Conservation (phyloP, 345 rosid species). For the Nasturtium officinale region DNA sequence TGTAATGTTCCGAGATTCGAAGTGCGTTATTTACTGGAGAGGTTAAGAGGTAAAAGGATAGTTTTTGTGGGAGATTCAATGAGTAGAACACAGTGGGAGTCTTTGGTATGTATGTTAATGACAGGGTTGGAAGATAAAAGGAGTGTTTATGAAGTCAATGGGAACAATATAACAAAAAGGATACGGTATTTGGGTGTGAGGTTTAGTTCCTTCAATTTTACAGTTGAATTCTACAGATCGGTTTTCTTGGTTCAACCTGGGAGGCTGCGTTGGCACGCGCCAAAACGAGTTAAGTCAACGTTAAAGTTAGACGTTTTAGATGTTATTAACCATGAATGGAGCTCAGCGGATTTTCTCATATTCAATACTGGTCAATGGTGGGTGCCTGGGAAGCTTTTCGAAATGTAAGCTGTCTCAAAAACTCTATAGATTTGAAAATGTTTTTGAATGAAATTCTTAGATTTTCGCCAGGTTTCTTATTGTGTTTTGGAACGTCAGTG, state of each 20-base stretch:
- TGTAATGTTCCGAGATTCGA: constrained; percentile 68
- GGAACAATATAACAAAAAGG: constrained; percentile 74
- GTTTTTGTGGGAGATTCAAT: constrained; percentile 92
- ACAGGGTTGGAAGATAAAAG: constrained; percentile 77
- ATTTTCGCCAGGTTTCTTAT: background rate
- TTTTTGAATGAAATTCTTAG: background rate
- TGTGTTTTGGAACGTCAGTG: constrained; percentile 56
- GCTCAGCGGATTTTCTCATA: constrained; percentile 71
- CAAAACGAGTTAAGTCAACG: constrained; percentile 74
- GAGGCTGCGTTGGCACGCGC: constrained; percentile 65
- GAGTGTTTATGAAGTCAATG: constrained; percentile 81
- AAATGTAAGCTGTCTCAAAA: constrained; percentile 58
- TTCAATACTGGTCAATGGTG: constrained; percentile 97
- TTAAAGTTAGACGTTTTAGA: constrained; percentile 76
- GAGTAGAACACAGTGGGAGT: constrained; percentile 95
- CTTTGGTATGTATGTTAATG: constrained; percentile 84
- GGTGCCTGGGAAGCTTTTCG: constrained; percentile 95
- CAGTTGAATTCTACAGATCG: constrained; percentile 83
- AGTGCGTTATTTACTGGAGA: constrained; percentile 51
- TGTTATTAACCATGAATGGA: constrained; percentile 73
- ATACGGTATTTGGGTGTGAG: constrained; percentile 78
- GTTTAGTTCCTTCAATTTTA: constrained; percentile 72
- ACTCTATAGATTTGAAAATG: background rate
- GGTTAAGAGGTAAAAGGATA: constrained; percentile 66
- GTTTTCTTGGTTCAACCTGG: constrained; percentile 90